Evolutionary conservation across 106 monocot species (phyloP).

Genomic region (Acorus gramineus): DNA sequence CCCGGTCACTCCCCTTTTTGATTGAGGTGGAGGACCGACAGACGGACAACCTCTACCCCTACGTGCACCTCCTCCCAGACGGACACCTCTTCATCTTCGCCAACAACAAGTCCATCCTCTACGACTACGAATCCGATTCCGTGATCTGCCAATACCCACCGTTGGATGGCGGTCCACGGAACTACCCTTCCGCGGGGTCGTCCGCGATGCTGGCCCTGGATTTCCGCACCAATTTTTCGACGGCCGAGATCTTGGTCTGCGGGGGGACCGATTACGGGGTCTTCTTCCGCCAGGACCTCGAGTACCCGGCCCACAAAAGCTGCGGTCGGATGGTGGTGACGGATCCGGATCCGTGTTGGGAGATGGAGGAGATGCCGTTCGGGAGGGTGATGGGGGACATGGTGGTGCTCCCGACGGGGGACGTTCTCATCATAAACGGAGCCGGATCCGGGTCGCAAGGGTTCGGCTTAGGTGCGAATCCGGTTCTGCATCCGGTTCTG

Average conservation of each 20-base stretch:
- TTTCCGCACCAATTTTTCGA: constrained; percentile 17
- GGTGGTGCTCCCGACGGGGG: constrained; percentile 53
- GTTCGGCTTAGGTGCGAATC: constrained; percentile 35
- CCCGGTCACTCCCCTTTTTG: constrained; percentile 28
- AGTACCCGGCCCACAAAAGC: constrained; percentile 17
- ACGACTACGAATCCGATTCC: constrained; percentile 26
- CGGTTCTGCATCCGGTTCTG: constrained; percentile 46
- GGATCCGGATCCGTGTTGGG: constrained; percentile 29
- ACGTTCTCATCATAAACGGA: constrained; percentile 50
- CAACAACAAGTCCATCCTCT: constrained; percentile 38
- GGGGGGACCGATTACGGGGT: constrained; percentile 42
- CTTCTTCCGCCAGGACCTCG: constrained; percentile 26
- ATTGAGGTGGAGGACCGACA: constrained; percentile 30
- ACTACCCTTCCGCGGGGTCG: constrained; percentile 68
- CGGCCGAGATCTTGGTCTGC: constrained; percentile 49
- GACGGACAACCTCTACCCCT: constrained; percentile 71
- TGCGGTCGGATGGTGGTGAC: constrained; percentile 52
- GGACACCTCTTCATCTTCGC: constrained; percentile 83
- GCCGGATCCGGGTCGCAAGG: constrained; percentile 48
- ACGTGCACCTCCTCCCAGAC: constrained; percentile 78
- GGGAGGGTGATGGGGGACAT: constrained; percentile 68
- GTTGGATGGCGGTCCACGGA: constrained; percentile 40
- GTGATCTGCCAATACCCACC: constrained; percentile 41
- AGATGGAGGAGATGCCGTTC: constrained; percentile 39
- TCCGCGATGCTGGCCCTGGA: constrained; percentile 49